Conservation (phyloP, 257 asterid species). For the Rhazya stricta region DNA sequence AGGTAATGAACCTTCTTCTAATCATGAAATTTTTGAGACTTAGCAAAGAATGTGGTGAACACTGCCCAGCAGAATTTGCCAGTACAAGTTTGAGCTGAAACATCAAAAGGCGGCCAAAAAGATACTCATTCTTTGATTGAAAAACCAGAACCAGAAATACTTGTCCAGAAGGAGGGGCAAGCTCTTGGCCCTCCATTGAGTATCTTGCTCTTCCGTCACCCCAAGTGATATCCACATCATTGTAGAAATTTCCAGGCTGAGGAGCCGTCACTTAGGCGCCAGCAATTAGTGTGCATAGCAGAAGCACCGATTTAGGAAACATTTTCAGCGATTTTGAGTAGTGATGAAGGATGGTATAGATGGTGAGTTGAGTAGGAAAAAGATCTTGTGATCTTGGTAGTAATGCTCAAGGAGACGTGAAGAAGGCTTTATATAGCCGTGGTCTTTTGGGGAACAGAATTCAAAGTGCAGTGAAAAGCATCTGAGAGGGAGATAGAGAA, state of each 20-base stretch:
- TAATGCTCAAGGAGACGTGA: neutral
- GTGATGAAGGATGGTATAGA: neutral
- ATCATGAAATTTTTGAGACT: constrained; percentile 12
- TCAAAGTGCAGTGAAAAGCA: neutral
- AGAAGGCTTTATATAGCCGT: neutral
- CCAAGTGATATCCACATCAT: constrained; percentile 15
- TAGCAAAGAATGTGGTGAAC: constrained; percentile 68
- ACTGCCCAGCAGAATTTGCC: constrained; percentile 67
- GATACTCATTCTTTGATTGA: constrained; percentile 37
- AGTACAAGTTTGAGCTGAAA: constrained; percentile 64
- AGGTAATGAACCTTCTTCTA: neutral
- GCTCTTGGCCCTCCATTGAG: constrained; percentile 42
- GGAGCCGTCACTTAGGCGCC: neutral
- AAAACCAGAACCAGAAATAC: constrained; percentile 63
- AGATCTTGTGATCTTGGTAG: neutral
- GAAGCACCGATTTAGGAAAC: neutral
- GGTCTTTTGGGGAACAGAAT: neutral
- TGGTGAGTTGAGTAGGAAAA: neutral
- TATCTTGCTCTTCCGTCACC: constrained; percentile 30
- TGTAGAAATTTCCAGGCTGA: constrained; percentile 14
- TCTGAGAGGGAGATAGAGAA: constrained; percentile 1
- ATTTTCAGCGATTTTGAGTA: neutral
- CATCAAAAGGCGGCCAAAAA: constrained; percentile 49
- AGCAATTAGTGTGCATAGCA: neutral
- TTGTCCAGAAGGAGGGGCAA: constrained; percentile 52